phyloP scores from a whole-genome alignment of 2,329 filamentous ascomycete species.

The Raffaelea arxii region DNA sequence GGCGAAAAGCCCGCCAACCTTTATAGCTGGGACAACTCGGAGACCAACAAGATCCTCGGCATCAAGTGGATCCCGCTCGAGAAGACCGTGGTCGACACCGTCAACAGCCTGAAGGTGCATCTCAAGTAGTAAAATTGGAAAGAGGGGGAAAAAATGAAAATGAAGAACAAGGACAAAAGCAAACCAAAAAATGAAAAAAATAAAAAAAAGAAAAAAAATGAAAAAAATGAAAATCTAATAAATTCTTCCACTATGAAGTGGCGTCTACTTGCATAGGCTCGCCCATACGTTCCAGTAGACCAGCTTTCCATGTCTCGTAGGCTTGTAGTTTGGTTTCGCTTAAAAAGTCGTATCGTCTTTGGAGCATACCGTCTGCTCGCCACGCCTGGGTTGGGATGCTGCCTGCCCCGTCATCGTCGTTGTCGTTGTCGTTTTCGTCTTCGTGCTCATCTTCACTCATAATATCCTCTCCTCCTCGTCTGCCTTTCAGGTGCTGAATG shows the following conservation, averaged over 20 bases:
- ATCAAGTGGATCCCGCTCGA: conserved; percentile 54
- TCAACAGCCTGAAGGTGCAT: conserved; percentile 47
- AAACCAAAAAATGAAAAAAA: not conserved
- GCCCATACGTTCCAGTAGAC: conserved; percentile 44
- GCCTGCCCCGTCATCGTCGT: conserved; percentile 12
- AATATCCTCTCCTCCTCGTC: not conserved
- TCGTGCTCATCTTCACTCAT: conserved; percentile 21
- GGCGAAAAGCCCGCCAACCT: conserved; percentile 32
- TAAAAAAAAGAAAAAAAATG: not conserved
- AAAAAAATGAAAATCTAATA: not conserved
- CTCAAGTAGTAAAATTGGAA: not conserved
- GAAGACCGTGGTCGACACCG: conserved; percentile 51
- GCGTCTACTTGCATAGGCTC: conserved; percentile 11
- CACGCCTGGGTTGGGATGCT: conserved; percentile 28
- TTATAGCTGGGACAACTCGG: conserved; percentile 48
- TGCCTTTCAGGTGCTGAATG: conserved; percentile 48
- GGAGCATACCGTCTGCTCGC: conserved; percentile 60
- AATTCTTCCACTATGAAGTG: not conserved
- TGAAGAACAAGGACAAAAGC: not conserved
- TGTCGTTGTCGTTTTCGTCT: conserved; percentile 24
- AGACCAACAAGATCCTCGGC: conserved; percentile 49
- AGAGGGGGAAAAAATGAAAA: not conserved
- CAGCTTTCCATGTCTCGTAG: conserved; percentile 55
- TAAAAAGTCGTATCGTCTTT: conserved; percentile 63
- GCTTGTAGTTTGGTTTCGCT: conserved; percentile 52